Evolutionary conservation across 1,139 yeast genomes (phyloP).

Genomic region (Entelexis sorbosivorans): DNA sequence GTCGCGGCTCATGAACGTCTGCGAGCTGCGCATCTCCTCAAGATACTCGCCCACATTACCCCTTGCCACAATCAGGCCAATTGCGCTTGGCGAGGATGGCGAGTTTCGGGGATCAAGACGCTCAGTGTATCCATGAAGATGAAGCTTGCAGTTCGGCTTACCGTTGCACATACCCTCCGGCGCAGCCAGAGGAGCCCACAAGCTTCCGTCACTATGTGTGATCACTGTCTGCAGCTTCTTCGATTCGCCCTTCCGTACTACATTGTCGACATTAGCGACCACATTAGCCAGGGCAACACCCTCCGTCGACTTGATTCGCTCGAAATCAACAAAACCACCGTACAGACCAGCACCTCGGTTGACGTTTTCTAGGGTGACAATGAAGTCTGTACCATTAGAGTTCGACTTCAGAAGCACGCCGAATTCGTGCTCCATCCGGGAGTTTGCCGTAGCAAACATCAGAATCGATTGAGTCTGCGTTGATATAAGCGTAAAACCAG

Average conservation of each 20-base stretch:
- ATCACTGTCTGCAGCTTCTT: constrained; percentile 61
- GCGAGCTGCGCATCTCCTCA: constrained; percentile 38
- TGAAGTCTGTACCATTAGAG: constrained; percentile 91
- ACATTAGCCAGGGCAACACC: constrained; percentile 70
- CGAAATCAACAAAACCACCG: constrained; percentile 79
- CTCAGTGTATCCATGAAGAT: constrained; percentile 86
- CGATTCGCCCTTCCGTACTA: constrained; percentile 31
- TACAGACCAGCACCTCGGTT: constrained; percentile 45
- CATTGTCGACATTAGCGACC: constrained; percentile 45
- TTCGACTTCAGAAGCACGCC: constrained; percentile 86
- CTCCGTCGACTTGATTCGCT: constrained; percentile 73
- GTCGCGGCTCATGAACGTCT: constrained; percentile 70
- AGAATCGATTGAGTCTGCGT: constrained; percentile 65
- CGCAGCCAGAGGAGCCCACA: constrained; percentile 62
- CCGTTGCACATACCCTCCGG: constrained; percentile 52
- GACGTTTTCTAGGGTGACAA: constrained; percentile 56
- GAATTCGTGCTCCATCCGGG: constrained; percentile 43
- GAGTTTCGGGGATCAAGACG: constrained; percentile 75
- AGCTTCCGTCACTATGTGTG: constrained; percentile 86
- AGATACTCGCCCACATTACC: constrained; percentile 79
- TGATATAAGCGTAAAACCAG: constrained; percentile 77
- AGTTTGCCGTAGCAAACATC: constrained; percentile 66
- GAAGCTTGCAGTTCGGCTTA: constrained; percentile 56
- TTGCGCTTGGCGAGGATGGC: constrained; percentile 76
- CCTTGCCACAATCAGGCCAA: constrained; percentile 73